Conservation (phyloP, 306 rosid species). For the Macrotyloma uniflorum region DNA sequence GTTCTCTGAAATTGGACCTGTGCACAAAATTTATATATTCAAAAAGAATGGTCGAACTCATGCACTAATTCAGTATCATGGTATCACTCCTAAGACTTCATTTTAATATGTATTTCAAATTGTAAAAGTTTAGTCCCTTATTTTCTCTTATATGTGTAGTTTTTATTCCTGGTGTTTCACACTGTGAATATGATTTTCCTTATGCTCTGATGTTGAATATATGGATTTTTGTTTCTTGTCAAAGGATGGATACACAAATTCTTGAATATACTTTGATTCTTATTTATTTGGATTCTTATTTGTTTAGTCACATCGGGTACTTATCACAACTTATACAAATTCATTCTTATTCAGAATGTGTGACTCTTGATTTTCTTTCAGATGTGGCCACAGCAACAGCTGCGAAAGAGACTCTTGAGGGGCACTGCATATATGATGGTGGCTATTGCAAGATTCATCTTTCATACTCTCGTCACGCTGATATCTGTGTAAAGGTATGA, state of each 20-base stretch:
- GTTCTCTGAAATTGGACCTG: slow-evolving; percentile 74
- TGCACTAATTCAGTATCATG: slow-evolving; percentile 83
- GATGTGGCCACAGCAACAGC: slow-evolving; percentile 66
- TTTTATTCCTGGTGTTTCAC: not conserved
- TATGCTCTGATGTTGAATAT: not conserved
- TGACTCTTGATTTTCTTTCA: slow-evolving; percentile 17
- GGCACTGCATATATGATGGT: slow-evolving; percentile 95
- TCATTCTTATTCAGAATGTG: no score
- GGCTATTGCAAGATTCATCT: slow-evolving; percentile 98
- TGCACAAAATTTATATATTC: slow-evolving; percentile 86
- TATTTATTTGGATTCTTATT: no score
- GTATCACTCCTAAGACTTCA: slow-evolving; percentile 41
- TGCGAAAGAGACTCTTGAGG: slow-evolving; percentile 84
- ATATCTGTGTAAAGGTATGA: slow-evolving; percentile 94
- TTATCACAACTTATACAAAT: no score
- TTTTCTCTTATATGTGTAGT: not conserved
- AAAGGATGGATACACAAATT: not conserved
- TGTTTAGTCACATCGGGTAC: no score
- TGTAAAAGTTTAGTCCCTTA: not conserved
- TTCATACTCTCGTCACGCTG: slow-evolving; percentile 97
- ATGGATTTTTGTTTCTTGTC: not conserved
- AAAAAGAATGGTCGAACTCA: slow-evolving; percentile 91
- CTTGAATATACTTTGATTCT: not conserved
- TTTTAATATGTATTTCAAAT: not conserved
- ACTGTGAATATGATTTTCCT: not conserved